These are phyloP conservation scores for Fomitopsis schrenkii DNA, from an alignment of 1,284 basidiomycete species.

Conservation along the genomic window DNA sequence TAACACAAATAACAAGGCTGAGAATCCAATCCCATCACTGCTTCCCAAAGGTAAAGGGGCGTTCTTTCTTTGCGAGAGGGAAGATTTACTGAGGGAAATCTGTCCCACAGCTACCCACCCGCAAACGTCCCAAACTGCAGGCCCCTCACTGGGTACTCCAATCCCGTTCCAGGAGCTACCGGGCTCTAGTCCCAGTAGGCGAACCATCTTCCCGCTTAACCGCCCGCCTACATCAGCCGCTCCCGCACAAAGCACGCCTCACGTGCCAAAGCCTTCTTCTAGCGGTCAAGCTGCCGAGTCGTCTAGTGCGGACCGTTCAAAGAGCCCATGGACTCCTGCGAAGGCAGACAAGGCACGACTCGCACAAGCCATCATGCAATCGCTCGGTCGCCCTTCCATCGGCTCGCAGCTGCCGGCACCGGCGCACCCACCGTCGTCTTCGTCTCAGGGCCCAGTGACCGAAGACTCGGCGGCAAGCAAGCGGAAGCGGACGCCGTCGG, in stretches of 20 bases:
- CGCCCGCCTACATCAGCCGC: neutral
- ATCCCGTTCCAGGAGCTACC: neutral
- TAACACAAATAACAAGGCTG: too few relatives aligned
- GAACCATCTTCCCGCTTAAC: neutral
- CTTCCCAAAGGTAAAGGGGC: too few relatives aligned
- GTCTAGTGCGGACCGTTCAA: neutral
- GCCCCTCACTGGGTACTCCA: neutral
- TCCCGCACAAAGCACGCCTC: neutral
- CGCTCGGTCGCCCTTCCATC: slow-evolving; percentile 28
- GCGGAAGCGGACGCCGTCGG: slow-evolving; percentile 6
- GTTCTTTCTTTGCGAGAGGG: too few relatives aligned
- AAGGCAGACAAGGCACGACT: slow-evolving; percentile 35
- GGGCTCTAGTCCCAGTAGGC: neutral
- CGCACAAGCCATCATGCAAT: slow-evolving; percentile 39
- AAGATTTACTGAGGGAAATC: neutral
- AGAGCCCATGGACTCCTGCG: slow-evolving; percentile 26
- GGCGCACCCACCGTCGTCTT: neutral
- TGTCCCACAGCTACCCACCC: too few relatives aligned
- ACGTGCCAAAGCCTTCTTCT: neutral
- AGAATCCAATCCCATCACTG: too few relatives aligned
- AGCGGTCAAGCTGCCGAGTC: neutral
- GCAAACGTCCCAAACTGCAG: neutral
- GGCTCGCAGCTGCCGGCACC: neutral
- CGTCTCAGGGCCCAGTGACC: neutral
- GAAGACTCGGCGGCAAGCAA: slow-evolving; percentile 6